Percentiles rank a stretch among this genome's conserved stretches.
Evolutionary conservation across 345 rosid species (phyloP).

Genomic region (Eucalyptus sideroxylon): DNA sequence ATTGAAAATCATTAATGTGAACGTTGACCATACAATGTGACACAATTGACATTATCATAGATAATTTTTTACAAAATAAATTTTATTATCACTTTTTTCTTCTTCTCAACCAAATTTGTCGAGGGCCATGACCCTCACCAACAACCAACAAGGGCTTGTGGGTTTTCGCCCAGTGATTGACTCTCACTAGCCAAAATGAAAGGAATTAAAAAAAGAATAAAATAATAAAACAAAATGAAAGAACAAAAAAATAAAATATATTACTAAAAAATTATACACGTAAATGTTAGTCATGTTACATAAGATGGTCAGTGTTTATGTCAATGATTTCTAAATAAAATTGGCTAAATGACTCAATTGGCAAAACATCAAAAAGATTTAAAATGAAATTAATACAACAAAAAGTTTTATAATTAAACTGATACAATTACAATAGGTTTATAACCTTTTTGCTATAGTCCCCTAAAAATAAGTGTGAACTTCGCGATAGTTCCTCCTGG

Average conservation of each 20-base stretch:
- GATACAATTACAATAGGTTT: fast-evolving
- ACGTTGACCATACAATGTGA: fast-evolving
- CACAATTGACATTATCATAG: fast-evolving
- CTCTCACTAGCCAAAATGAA: not conserved
- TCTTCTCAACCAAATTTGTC: not conserved
- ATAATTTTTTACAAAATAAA: too few relatives aligned
- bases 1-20: too few relatives aligned
- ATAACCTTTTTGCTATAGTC: fast-evolving
- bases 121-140: too few relatives aligned
- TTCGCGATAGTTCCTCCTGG: not conserved
- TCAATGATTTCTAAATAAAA: fast-evolving
- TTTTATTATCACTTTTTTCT: too few relatives aligned
- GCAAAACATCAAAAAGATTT: too few relatives aligned
- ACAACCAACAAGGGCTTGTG: too few relatives aligned
- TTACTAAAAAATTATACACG: not conserved
- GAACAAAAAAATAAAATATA: too few relatives aligned
- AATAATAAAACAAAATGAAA: fast-evolving
- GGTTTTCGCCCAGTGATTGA: too few relatives aligned
- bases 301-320: fast-evolving
- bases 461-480: not conserved
- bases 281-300: fast-evolving
- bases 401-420: fast-evolving
- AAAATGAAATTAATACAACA: too few relatives aligned
- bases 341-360: fast-evolving
- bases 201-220: not conserved